A percentile compares a stretch with the other conserved stretches of the same genome.
Evolutionary conservation across 768 basidiomycete genomes (phyloP).

Genomic region (Boletus coccyginus): DNA sequence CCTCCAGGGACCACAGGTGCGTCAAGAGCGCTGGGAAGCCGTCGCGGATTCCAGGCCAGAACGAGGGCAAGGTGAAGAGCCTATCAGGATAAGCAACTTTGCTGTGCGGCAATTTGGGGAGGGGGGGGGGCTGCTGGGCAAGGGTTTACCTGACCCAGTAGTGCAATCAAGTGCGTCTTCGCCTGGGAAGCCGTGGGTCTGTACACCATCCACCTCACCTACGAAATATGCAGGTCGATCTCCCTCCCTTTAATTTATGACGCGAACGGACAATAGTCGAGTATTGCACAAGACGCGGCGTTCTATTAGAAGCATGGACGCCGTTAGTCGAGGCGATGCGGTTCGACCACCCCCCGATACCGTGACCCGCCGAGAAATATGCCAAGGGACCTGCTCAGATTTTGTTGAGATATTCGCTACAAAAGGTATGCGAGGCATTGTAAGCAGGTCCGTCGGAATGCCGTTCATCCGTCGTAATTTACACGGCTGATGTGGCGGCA

Average conservation of each 20-base stretch:
- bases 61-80: not conserved
- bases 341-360: slow-evolving; percentile 57
- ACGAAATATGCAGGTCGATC: slow-evolving; percentile 40
- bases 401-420: slow-evolving; percentile 56
- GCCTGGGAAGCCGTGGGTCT: not conserved
- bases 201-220: slow-evolving; percentile 3
- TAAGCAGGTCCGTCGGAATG: not conserved
- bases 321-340: slow-evolving; percentile 43
- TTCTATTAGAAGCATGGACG: slow-evolving; percentile 56
- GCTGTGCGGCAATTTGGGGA: slow-evolving; percentile 33
- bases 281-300: slow-evolving; percentile 51
- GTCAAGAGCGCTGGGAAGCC: slow-evolving; percentile 7
- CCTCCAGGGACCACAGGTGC: slow-evolving; percentile 1
- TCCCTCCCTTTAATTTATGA: slow-evolving; percentile 60
- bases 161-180: slow-evolving; percentile 53
- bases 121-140: slow-evolving; percentile 50
- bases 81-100: slow-evolving; percentile 4
- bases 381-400: slow-evolving; percentile 56
- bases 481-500: not conserved
- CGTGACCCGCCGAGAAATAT: slow-evolving; percentile 50
- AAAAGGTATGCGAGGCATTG: slow-evolving; percentile 48
- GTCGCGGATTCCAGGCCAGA: not conserved
- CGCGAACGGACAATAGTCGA: slow-evolving; percentile 56
- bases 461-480: not conserved
- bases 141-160: slow-evolving; percentile 48